Conservation (phyloP, 176 grass and related monocot genomes). For the Oryza australiensis region DNA sequence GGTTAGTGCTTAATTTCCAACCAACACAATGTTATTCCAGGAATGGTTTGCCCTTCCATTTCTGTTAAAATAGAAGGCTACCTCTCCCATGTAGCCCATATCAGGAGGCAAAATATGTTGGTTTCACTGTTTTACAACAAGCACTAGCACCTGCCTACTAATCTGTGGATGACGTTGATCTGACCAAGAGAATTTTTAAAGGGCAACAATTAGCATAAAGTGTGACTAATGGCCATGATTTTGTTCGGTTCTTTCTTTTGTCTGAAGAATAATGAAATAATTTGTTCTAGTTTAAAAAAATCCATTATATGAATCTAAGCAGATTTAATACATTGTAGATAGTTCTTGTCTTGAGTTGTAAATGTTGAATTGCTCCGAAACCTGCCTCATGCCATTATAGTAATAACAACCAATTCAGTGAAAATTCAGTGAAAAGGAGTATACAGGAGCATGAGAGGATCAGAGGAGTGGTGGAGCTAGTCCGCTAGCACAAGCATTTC, state of each 20-base stretch:
- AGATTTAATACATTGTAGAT: background rate
- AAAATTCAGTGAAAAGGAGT: background rate
- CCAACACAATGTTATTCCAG: slow-evolving; percentile 30
- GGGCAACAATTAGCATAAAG: slow-evolving; percentile 7
- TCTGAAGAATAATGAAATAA: background rate
- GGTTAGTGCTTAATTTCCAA: slow-evolving; percentile 5
- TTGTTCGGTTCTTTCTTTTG: background rate
- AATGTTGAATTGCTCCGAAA: background rate
- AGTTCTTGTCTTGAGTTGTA: background rate
- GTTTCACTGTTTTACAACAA: slow-evolving; percentile 28
- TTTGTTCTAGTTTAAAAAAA: background rate
- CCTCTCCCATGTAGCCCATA: slow-evolving; percentile 45
- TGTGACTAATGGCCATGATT: background rate
- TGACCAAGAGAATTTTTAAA: background rate
- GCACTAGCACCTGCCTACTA: slow-evolving; percentile 7
- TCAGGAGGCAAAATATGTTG: background rate
- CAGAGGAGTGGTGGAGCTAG: slow-evolving; percentile 20
- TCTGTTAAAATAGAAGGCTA: background rate
- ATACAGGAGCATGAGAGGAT: background rate
- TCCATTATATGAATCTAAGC: background rate
- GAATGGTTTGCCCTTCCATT: background rate
- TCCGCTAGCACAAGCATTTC: background rate
- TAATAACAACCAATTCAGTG: background rate
- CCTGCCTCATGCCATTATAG: no score
- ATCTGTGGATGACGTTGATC: slow-evolving; percentile 8